Evolutionary conservation across 73 alveolate species (phyloP), one percentile per base, ranked within the genome.

Genomic region (Durusdinium trenchii): DNA sequence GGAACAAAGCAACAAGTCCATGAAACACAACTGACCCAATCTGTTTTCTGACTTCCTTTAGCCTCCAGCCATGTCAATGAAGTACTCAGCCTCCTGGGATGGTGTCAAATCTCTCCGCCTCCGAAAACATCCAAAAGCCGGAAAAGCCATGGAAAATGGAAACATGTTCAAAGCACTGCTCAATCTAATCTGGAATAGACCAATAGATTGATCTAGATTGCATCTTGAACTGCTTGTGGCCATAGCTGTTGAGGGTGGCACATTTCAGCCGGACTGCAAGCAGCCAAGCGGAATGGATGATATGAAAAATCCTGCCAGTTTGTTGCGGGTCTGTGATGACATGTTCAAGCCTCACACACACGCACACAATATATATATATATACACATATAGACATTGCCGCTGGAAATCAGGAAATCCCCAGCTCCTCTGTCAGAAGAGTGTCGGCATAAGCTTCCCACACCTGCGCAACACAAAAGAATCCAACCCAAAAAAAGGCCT

Each of bases 371-470:
- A 71, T 28, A 3, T 71, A 6, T 71, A 18, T 32, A 73, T 48
- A 51, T 51, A 73, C 9, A 46, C 9, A 45, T 79, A 18, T 5
- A 43, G 20, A 12, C 12, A 57, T 57, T 57, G 12, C 69, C 23
- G 32, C 46, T 5, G 5, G 26, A 35, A 23, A 78, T 26, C 50
- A n/a, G n/a, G n/a, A 54, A 54, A 20, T 20, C 20, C 20, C 64
- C 28, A 9, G 9, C 35, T 67, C 96, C 96, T 89, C 96, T n/a
- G 86, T 47, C 47, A 89, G 96, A 12, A 89, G 96, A 35, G 96
- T 64, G 40, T 89, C 96, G 12, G 96, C 96, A 89, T 89, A 89
- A 51, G 96, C 96, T 47, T 89, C 96, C 96, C 96, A 89, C 46
- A 84, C 75, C 94, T 84, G 38, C 4, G 47, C 23, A 75, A 12